Evolutionary conservation across 441 rosid genomes (phyloP).

Genomic region (Pelargonium cotyledonis): DNA sequence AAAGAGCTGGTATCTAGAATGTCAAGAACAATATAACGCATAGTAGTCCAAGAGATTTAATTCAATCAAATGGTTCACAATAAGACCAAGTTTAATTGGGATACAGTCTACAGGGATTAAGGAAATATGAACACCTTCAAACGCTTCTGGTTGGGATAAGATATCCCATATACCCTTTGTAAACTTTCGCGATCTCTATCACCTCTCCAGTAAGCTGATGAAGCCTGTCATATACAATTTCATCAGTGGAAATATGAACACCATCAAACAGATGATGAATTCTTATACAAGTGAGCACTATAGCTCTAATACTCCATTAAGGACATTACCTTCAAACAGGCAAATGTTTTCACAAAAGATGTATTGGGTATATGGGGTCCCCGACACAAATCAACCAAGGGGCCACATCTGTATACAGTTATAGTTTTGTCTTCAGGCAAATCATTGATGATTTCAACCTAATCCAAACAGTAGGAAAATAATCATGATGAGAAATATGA

Average conservation of each 20-base stretch:
- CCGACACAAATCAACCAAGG: slow-evolving; percentile 91
- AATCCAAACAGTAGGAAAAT: slow-evolving; percentile 21
- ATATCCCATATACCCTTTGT: slow-evolving; percentile 97
- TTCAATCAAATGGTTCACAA: background rate
- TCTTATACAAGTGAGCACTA: slow-evolving; percentile 8
- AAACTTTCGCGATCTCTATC: slow-evolving; percentile 82
- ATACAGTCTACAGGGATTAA: no score
- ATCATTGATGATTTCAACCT: slow-evolving; percentile 87
- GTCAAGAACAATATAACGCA: background rate
- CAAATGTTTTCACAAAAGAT: slow-evolving; percentile 89
- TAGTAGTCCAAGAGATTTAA: background rate
- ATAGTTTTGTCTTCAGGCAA: slow-evolving; percentile 87
- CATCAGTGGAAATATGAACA: no score
- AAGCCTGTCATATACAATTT: slow-evolving; percentile 55
- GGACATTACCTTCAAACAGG: slow-evolving; percentile 71
- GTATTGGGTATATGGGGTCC: slow-evolving; percentile 99
- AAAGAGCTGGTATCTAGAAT: background rate
- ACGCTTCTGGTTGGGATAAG: slow-evolving; percentile 83
- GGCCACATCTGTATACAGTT: slow-evolving; percentile 96
- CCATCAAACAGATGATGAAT: slow-evolving; percentile 14
- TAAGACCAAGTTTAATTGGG: background rate
- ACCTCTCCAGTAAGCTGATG: slow-evolving; percentile 97
- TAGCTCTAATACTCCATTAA: slow-evolving; percentile 6
- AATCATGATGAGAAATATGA: slow-evolving; percentile 12
- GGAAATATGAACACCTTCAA: slow-evolving; percentile 33